Conservation (phyloP, 2,329 filamentous ascomycete genomes). For the Metarhizium album region DNA sequence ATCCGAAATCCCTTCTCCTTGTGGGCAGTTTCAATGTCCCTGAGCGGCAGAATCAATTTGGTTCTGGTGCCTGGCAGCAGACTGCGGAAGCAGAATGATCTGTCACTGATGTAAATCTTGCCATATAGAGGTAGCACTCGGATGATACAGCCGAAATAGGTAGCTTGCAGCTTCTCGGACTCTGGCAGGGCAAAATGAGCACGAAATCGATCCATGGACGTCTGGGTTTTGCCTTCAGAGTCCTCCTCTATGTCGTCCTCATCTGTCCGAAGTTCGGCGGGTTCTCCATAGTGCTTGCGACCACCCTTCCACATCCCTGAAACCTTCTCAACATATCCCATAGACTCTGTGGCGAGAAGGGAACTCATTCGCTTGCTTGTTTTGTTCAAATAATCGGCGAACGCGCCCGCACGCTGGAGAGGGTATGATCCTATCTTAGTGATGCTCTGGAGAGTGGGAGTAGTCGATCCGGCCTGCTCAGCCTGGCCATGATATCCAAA, state of each 20-base stretch:
- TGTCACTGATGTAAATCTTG: slow-evolving; percentile 88
- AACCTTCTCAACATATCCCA: slow-evolving; percentile 94
- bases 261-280: slow-evolving; percentile 38
- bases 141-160: slow-evolving; percentile 87
- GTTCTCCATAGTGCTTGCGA: slow-evolving; percentile 73
- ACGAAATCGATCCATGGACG: slow-evolving; percentile 71
- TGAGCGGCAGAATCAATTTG: slow-evolving; percentile 82
- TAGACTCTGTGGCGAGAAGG: slow-evolving; percentile 77
- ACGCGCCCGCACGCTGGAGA: slow-evolving; percentile 68
- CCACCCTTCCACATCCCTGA: slow-evolving; percentile 95
- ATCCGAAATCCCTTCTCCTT: slow-evolving; percentile 94
- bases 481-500: slow-evolving; percentile 15
- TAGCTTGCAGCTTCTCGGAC: slow-evolving; percentile 73
- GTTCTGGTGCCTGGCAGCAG: slow-evolving; percentile 80
- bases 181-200: slow-evolving; percentile 82
- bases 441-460: slow-evolving; percentile 40
- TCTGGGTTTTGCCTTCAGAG: slow-evolving; percentile 53
- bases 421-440: slow-evolving; percentile 61
- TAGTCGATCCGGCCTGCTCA: slow-evolving; percentile 13
- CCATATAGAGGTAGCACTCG: slow-evolving; percentile 86
- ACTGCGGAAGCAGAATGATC: slow-evolving; percentile 86
- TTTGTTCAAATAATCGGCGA: slow-evolving; percentile 71
- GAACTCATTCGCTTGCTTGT: slow-evolving; percentile 73
- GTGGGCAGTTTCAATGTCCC: slow-evolving; percentile 83
- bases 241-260: slow-evolving; percentile 45